Conservation (phyloP, 345 rosid species). For the Passiflora organensis region DNA sequence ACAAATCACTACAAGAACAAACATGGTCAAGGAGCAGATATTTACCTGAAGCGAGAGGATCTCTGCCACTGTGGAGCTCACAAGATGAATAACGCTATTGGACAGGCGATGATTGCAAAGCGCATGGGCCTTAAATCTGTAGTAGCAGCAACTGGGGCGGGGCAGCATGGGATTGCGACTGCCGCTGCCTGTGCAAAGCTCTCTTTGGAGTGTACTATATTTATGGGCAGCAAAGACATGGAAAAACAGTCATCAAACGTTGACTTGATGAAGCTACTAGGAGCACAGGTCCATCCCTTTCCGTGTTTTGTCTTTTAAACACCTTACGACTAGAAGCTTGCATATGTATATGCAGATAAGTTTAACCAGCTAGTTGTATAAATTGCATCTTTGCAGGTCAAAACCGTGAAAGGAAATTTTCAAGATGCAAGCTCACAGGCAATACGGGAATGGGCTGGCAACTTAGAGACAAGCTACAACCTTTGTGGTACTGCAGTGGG, state of each 20-base stretch:
- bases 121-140: conserved; percentile 55
- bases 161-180: conserved; percentile 85
- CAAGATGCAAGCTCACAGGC: conserved; percentile 76
- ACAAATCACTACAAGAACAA: conserved; percentile 56
- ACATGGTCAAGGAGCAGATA: conserved; percentile 61
- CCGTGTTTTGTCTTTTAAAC: neutral
- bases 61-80: conserved; percentile 75
- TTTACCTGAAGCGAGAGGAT: conserved; percentile 82
- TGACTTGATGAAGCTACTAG: conserved; percentile 48
- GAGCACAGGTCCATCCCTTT: conserved; percentile 52
- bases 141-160: conserved; percentile 77
- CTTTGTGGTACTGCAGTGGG: conserved; percentile 65
- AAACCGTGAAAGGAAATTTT: conserved; percentile 52
- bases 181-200: conserved; percentile 88
- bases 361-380: too few relatives aligned
- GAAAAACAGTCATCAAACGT: conserved; percentile 63
- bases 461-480: conserved; percentile 42
- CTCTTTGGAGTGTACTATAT: conserved; percentile 51
- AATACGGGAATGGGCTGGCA: conserved; percentile 55
- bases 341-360: too few relatives aligned
- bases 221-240: conserved; percentile 65
- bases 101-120: conserved; percentile 77
- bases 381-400: conserved; percentile 31
- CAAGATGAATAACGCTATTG: conserved; percentile 83
- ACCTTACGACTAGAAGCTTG: too few relatives aligned